Base-by-base conservation (phyloP, 768 basidiomycete species). In the Boletus insuetus region DNA sequence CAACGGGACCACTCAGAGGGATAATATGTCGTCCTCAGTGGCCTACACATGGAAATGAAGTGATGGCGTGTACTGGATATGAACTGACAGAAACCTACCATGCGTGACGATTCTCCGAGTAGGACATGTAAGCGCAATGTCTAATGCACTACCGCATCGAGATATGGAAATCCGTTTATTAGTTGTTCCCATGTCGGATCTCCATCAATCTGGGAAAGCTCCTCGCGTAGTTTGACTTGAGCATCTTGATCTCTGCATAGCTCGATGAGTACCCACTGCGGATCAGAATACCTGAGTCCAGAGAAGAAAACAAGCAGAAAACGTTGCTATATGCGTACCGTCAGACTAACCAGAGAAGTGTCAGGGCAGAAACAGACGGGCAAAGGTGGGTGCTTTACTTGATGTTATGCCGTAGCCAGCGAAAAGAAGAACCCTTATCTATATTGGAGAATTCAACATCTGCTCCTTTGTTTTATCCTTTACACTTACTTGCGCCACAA, bases 161-260 rank as follows among this genome's bases (percentile, higher is more conserved):
- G 78, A 64, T 80, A 83, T 1, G 82, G 83, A 12, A 86, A 64
- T 11, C 55, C 71, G 5, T 75, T 74, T 3, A 71, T 74, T 1
- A 84, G 69, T 58, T 82, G 78, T 17, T 83, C 81, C 71, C 76
- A 83, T 4, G 77, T 79, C 16, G 82, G 81, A 61, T 84, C 82
- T 22, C 42, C 57, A n/a, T 58, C 66, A 1, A 73, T 62, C 8
- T 70, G 54, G 13, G 82, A 71, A 2, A 85, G 70, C 49, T 86
- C 83, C 5, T 76, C 69, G 19, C 82, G 77, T 4, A 85, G 65
- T 43, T 73, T 75, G 16, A 69, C 58, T 64, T 85, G 83, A 22
- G 69, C 70, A 20, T 77, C 74, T 3, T 68, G 74, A 47, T 80
- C 58, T 44, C 69, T 74, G 14, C 73, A 74, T 0, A 85, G 74